phyloP scores from a whole-genome alignment of 208 protist genomes.

The Trypanosoma lewisi region DNA sequence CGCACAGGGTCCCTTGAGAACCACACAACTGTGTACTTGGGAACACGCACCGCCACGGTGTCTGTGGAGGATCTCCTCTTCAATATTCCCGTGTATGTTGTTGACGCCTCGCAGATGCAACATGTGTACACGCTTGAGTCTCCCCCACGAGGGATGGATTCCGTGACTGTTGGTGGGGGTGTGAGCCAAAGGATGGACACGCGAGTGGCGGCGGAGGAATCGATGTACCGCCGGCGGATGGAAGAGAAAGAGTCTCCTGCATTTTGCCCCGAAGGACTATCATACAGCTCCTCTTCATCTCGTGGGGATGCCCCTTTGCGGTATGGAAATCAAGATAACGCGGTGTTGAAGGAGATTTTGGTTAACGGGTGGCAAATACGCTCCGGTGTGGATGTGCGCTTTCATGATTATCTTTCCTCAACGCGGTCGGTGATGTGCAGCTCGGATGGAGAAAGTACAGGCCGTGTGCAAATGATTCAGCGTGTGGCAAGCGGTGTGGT shows the following conservation, averaged over 20 bases:
- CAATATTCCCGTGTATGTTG: constrained; percentile 61
- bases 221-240: too few species aligned
- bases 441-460: neutral
- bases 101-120: constrained; percentile 32
- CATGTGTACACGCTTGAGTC: constrained; percentile 72
- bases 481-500: constrained; percentile 9
- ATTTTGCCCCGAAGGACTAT: neutral
- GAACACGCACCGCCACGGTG: constrained; percentile 22
- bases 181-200: neutral
- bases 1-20: constrained; percentile 38
- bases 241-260: neutral
- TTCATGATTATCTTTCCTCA: neutral
- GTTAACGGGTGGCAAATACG: neutral
- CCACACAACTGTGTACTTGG: constrained; percentile 47
- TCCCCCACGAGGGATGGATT: constrained; percentile 1
- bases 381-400: constrained; percentile 5
- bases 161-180: neutral
- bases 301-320: neutral
- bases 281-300: neutral
- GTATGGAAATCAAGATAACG: neutral
- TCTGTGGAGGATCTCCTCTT: constrained; percentile 46
- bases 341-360: neutral
- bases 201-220: neutral
- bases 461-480: constrained; percentile 10
- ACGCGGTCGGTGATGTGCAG: neutral